Percentiles rank a stretch among this genome's conserved stretches.
Conservation (phyloP, 129 eudicot species). For the Gnaphalium uliginosum region DNA sequence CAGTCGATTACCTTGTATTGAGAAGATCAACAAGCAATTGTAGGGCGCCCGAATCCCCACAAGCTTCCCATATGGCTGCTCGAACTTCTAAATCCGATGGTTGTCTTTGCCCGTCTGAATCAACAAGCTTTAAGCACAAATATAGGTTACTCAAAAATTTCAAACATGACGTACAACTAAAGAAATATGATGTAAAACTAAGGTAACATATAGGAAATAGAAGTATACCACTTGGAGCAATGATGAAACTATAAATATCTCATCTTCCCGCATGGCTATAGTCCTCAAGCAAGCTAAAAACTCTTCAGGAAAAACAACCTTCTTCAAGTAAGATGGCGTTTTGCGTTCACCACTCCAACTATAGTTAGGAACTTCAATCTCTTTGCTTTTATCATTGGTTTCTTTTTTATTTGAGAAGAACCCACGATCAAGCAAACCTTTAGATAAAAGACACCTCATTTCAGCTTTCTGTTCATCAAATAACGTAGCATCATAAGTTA, state of each 20-base stretch:
- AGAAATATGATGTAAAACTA: constrained; percentile 5
- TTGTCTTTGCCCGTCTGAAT: constrained; percentile 61
- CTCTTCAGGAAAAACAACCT: constrained; percentile 81
- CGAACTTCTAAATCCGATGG: constrained; percentile 86
- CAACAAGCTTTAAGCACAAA: constrained; percentile 62
- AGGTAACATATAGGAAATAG: background rate
- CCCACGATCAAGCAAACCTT: constrained; percentile 66
- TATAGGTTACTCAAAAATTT: constrained; percentile 11
- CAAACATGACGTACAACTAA: background rate
- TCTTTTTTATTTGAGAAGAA: constrained; percentile 53
- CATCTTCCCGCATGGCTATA: constrained; percentile 79
- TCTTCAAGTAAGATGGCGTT: constrained; percentile 67
- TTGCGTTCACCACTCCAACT: constrained; percentile 95
- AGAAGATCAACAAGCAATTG: constrained; percentile 91
- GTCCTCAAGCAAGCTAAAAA: constrained; percentile 87
- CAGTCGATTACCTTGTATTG: constrained; percentile 57
- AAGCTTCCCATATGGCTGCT: constrained; percentile 69
- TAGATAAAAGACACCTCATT: constrained; percentile 86
- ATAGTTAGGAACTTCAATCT: constrained; percentile 39
- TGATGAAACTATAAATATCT: constrained; percentile 64
- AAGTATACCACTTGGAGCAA: constrained; percentile 76
- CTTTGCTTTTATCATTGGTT: constrained; percentile 28
- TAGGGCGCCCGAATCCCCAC: constrained; percentile 86
- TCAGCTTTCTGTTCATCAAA: constrained; percentile 76
- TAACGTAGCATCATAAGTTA: constrained; percentile 12